phyloP scores from a whole-genome alignment of 2,329 filamentous ascomycete species.

The Fusarium abutilonis region DNA sequence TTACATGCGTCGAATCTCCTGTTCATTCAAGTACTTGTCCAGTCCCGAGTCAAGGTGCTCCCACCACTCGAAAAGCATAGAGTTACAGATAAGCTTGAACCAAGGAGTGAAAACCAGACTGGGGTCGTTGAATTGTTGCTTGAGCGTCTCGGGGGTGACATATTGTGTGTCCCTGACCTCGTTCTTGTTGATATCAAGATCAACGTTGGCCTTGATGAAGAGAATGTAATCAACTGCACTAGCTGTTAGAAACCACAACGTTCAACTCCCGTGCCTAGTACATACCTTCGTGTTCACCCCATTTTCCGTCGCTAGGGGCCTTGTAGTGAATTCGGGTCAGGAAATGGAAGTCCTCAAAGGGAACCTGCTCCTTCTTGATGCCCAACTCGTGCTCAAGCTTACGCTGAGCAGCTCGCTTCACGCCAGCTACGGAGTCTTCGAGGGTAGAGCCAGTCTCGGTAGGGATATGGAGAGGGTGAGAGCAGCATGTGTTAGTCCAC shows the following conservation, averaged over 20 bases:
- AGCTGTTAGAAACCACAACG: slow-evolving; percentile 16
- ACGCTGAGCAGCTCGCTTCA: slow-evolving; percentile 89
- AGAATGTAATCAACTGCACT: slow-evolving; percentile 92
- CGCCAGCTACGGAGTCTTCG: slow-evolving; percentile 81
- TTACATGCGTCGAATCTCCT: slow-evolving; percentile 85
- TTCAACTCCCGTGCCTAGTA: slow-evolving; percentile 27
- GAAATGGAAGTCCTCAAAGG: slow-evolving; percentile 90
- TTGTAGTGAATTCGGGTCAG: slow-evolving; percentile 98
- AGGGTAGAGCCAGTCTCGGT: slow-evolving; percentile 89
- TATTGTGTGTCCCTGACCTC: slow-evolving; percentile 89
- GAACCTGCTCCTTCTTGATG: slow-evolving; percentile 88
- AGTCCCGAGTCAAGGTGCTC: slow-evolving; percentile 81
- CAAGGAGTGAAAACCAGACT: slow-evolving; percentile 91
- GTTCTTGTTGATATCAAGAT: slow-evolving; percentile 83
- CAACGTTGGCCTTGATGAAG: slow-evolving; percentile 94
- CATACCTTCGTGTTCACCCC: slow-evolving; percentile 98
- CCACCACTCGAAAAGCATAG: slow-evolving; percentile 99
- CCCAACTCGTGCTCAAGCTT: slow-evolving; percentile 96
- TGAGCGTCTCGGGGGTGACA: slow-evolving; percentile 83
- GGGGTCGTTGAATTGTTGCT: slow-evolving; percentile 84
- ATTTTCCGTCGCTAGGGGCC: slow-evolving; percentile 95
- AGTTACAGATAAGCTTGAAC: slow-evolving; percentile 99
- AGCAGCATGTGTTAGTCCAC: slow-evolving; percentile 99
- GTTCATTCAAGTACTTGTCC: slow-evolving; percentile 86
- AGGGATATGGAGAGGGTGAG: slow-evolving; percentile 90